Base-by-base conservation (phyloP, 2,329 filamentous ascomycete genomes). In the Cladosporium sp. region DNA sequence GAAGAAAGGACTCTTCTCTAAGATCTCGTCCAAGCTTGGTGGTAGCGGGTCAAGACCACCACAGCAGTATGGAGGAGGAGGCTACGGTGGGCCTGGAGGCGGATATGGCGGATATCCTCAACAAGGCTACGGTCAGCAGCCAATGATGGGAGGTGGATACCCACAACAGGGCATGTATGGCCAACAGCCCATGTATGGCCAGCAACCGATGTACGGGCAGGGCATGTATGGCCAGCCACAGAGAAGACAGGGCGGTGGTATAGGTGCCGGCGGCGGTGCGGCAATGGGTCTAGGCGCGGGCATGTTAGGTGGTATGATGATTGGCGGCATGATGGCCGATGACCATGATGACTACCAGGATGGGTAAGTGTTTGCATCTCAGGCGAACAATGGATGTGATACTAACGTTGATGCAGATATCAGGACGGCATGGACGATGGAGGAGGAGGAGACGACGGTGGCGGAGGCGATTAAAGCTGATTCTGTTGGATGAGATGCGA, bases 231-330 rank as follows among this genome's bases (percentile, higher is more conserved):
- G 54, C 2, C 51, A 20, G 11, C 52, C 54, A 11, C 52, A 42
- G 12, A 56, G 54, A 37, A 39, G 54, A 15, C 54, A 30, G 14
- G 54, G 79, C 4, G 65, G 66, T 2, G 81, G 81, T 2, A 78
- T 93, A 75, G 89, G 90, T n/a, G 80, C 83, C 60, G 84, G 81
- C 1, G 90, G 89, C 50, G 90, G 87, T 54, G 85, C 87, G 8
- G 89, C 89, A 20, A 77, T 96, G 43, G 92, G 92, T 76, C 73
- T 90, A 3, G 92, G 91, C 65, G 92, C 88, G 63, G 92, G 92
- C 73, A 69, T 96, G 70, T 67, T 96, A 1, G 92, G 91, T 66
- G 92, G 92, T 58, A 83, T 85, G 62, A 62, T 96, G 67, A 74
- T 96, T 34, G 87, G 81, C 2, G 80, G 88, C 68, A 86, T 87